Evolutionary conservation across 2,329 filamentous ascomycete genomes (phyloP), one percentile per base, ranked within the genome.

Genomic region (Trichoderma endophyticum): DNA sequence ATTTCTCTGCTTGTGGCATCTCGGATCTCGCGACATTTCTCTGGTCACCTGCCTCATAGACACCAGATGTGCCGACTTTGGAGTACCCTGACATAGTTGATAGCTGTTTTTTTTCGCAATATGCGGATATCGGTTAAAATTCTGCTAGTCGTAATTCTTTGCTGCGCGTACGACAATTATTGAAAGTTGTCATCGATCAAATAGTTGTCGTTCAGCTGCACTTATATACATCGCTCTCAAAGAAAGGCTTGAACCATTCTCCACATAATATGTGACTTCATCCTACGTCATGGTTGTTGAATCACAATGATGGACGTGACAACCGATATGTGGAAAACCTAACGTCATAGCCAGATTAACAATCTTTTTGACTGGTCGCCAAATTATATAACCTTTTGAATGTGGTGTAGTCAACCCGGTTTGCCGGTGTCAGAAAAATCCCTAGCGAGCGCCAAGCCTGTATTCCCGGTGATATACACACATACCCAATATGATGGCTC

Each of bases 11-110:
- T 56, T 85, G 84, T 28, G 86, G 80, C 48, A 78, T 59, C 77
- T 89, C 84, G 2, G 87, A 85, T 72, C 87, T 79, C 73, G 88
- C 87, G 73, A 82, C 80, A 80, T 90, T 93, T 77, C 88, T 87
- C 86, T 96, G 93, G 82, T 96, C 93, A 72, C 90, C 91, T 71
- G 87, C 90, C 83, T 95, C 92, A 83, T 96, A 95, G 80, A 93
- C 83, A 73, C 82, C 80, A 74, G 82, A 77, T 80, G 84, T 86
- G 76, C 93, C 93, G 79, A 95, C 92, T 79, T 85, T 91, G 72
- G 91, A 93, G 73, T 84, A 77, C 74, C 79, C 80, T 72, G 80
- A 78, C 81, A 82, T 83, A 72, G 48, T 79, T 68, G 54, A 18
- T 74, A 63, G 28, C 21, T 56, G 3, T 14, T 39, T 21, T 21